These are phyloP conservation scores for Aphanomyces astaci DNA, from an alignment of 352 stramenopile species.

Conservation along the genomic window DNA sequence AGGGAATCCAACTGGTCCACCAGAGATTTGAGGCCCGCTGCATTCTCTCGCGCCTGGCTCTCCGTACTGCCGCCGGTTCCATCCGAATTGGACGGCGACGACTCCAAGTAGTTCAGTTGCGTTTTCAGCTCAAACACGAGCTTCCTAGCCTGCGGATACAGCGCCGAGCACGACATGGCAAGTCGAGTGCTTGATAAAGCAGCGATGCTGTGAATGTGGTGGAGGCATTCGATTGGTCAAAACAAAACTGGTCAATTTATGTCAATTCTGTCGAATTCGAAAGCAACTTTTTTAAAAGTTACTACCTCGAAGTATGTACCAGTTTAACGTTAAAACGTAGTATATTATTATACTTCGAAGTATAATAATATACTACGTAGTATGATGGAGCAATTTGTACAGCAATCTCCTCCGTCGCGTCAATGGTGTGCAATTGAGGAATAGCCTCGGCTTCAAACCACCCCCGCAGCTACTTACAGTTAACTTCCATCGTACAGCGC, in stretches of 20 bases:
- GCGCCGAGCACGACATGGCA: conserved; percentile 42
- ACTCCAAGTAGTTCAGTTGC: conserved; percentile 81
- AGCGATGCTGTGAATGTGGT: background rate
- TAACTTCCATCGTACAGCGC: too few species aligned
- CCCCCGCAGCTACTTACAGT: too few species aligned
- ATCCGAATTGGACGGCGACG: conserved; percentile 38
- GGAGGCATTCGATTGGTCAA: background rate
- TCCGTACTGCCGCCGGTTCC: conserved; percentile 55
- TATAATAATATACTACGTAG: too few species aligned
- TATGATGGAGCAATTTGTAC: too few species aligned
- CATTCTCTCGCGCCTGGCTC: conserved; percentile 54
- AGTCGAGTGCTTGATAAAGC: background rate
- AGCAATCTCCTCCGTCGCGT: too few species aligned
- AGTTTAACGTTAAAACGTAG: too few species aligned
- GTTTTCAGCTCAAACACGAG: conserved; percentile 85
- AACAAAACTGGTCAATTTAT: background rate
- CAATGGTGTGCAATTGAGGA: too few species aligned
- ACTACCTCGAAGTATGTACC: too few species aligned
- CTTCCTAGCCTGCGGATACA: conserved; percentile 76
- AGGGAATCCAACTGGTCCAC: conserved; percentile 80
- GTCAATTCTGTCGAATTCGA: background rate
- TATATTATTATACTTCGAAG: too few species aligned
- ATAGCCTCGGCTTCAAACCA: too few species aligned
- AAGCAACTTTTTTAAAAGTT: too few species aligned
- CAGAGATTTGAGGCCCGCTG: conserved; percentile 62